Evolutionary conservation across 257 asterid species (phyloP), one percentile per base, ranked within the genome.

Genomic region (Forsythia viridissima): DNA sequence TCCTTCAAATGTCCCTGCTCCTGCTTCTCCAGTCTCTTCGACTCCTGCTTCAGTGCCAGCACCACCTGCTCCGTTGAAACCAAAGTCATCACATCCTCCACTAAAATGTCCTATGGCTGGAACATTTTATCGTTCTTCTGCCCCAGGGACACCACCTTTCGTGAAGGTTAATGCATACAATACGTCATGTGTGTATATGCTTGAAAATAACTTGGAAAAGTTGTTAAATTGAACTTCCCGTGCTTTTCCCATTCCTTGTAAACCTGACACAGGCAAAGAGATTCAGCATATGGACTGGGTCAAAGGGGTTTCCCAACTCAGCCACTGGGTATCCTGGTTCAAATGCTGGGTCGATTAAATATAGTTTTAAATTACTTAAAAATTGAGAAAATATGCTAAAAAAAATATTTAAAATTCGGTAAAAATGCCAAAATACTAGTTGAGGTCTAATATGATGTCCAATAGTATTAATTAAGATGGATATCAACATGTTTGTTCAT

Each of bases 91-190:
- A 30, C 89, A 84, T 75, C 96, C 96, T 71, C 91, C 94, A 79
- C 80, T 91, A 68, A 88, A 84, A 79, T 88, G 90, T 73, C 96
- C 96, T 34, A 89, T 89, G 94, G 89, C 96, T 9, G 96, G 96
- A 80, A 91, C 77, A 73, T 88, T 91, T 76, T 89, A 89, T 72
- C 88, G 91, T 24, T 76, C 86, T 75, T 85, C 96, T 36, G 96
- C 90, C 76, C 94, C 96, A 55, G 92, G 94, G 37, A 86, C 84
- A 77, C 89, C 91, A 34, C 76, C 90, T 74, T 91, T 91, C 79
- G 92, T 91, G 75, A 88, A 91, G 96, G 94, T 91, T 77, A 20
- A 73, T 46, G 18, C 12, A 13, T 63, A 24, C 42, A 10, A 44
- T 41, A 43, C 52, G 37, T 71, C 37, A 36, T 15, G 12, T 12